phyloP scores from a whole-genome alignment of 129 eudicot genomes.

The Logfia minima region DNA sequence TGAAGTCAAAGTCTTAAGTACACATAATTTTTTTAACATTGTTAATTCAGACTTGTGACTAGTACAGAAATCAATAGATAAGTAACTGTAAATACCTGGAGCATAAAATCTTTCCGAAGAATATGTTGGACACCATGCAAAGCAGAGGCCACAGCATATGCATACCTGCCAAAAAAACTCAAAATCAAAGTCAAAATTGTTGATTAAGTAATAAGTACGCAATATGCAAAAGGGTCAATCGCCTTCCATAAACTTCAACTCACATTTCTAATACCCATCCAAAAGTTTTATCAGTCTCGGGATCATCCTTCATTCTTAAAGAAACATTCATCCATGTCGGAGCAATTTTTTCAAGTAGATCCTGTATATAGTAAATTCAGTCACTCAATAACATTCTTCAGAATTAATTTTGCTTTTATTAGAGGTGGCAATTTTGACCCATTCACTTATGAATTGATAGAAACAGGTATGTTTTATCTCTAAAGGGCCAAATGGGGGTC shows the following conservation, averaged over 20 bases:
- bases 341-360: conserved; percentile 58
- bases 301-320: conserved; percentile 72
- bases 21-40: not conserved
- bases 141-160: conserved; percentile 85
- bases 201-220: not conserved
- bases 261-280: conserved; percentile 89
- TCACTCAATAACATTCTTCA: conserved; percentile 15
- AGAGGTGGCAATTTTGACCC: not conserved
- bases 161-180: conserved; percentile 48
- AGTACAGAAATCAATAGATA: conserved; percentile 6
- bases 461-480: conserved; percentile 1
- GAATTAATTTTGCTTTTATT: not conserved
- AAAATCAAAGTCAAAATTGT: conserved; percentile 23
- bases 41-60: not conserved
- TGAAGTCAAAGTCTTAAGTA: conserved; percentile 17
- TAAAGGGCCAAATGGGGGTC: not conserved
- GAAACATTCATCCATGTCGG: conserved; percentile 85
- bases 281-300: conserved; percentile 69
- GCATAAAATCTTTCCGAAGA: conserved; percentile 78
- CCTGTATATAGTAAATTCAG: conserved; percentile 36
- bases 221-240: conserved; percentile 8
- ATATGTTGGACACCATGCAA: conserved; percentile 75
- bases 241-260: conserved; percentile 24
- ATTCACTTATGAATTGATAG: not conserved
- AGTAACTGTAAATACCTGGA: conserved; percentile 46